Conservation (phyloP, 352 stramenopile genomes). For the Phytopythium montanum region DNA sequence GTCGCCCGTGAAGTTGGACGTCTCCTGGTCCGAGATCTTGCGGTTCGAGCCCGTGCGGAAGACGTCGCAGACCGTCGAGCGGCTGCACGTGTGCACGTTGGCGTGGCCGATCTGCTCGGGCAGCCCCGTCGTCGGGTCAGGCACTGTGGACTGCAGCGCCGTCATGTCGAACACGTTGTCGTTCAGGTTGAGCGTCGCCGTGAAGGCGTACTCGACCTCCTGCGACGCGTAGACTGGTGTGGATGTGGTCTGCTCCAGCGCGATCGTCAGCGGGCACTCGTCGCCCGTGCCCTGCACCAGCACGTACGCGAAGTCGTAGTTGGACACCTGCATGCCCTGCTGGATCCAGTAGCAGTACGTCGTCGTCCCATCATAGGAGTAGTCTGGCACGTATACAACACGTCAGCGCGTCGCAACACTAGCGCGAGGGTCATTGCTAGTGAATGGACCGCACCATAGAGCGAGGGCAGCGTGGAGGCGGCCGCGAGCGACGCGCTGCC, state of each 20-base stretch:
- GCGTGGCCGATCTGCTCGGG: constrained; percentile 70
- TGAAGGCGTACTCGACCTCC: constrained; percentile 68
- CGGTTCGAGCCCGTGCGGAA: constrained; percentile 61
- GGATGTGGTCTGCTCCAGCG: constrained; percentile 42
- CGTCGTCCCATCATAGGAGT: constrained; percentile 66
- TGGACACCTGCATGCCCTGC: constrained; percentile 65
- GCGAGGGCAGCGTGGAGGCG: constrained; percentile 32
- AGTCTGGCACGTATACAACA: constrained; percentile 30
- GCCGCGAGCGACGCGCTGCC: constrained; percentile 13
- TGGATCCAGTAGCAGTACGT: constrained; percentile 84
- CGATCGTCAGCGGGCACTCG: constrained; percentile 60
- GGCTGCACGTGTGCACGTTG: constrained; percentile 73
- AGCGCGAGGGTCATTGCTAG: not conserved
- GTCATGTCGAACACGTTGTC: constrained; percentile 65
- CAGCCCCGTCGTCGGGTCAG: constrained; percentile 44
- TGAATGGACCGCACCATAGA: constrained; percentile 35
- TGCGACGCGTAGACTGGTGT: constrained; percentile 21
- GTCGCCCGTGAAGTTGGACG: constrained; percentile 72
- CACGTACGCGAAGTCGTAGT: constrained; percentile 70
- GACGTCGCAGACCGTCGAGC: constrained; percentile 66
- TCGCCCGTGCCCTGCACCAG: constrained; percentile 31
- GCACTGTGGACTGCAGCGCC: constrained; percentile 48
- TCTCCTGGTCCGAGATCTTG: constrained; percentile 70
- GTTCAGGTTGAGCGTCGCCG: constrained; percentile 65
- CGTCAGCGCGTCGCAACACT: not conserved